Evolutionary conservation across 495 filamentous ascomycete genomes (phyloP).

Genomic region (Echria macrotheca): DNA sequence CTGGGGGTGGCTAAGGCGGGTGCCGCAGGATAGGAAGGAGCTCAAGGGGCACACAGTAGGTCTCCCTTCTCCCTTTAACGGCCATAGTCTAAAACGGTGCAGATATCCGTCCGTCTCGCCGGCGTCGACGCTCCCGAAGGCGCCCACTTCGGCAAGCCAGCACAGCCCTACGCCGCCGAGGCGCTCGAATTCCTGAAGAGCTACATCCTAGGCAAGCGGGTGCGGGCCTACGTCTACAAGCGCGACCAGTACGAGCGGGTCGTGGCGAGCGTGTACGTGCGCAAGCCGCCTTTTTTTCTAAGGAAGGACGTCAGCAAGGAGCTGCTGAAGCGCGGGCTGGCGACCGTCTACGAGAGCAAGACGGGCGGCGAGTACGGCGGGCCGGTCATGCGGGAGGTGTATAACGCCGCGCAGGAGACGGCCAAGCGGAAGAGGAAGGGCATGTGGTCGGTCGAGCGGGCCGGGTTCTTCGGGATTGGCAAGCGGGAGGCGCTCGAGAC

Average conservation of each 20-base stretch:
- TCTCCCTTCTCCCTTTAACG: constrained; percentile 4
- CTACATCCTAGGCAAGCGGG: constrained; percentile 66
- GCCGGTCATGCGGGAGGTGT: constrained; percentile 48
- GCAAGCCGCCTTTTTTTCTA: constrained; percentile 54
- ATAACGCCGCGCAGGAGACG: constrained; percentile 62
- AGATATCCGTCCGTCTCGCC: constrained; percentile 82
- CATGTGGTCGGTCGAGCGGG: constrained; percentile 56
- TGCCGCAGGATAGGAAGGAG: constrained; percentile 61
- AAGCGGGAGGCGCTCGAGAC: constrained; percentile 61
- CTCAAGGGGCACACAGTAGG: constrained; percentile 73
- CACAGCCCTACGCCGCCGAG: constrained; percentile 77
- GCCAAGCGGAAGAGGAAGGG: constrained; percentile 66
- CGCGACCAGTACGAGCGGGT: constrained; percentile 90
- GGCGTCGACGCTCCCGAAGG: constrained; percentile 90
- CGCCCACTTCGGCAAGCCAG: constrained; percentile 83
- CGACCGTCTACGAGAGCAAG: constrained; percentile 90
- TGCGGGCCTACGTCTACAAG: constrained; percentile 73
- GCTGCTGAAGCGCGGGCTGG: constrained; percentile 78
- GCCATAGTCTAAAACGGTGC: constrained; percentile 10
- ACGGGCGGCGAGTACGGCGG: constrained; percentile 81
- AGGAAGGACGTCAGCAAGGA: constrained; percentile 79
- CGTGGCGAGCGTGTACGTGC: constrained; percentile 78
- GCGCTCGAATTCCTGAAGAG: constrained; percentile 69
- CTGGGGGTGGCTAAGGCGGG: constrained; percentile 83
- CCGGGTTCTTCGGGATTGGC: constrained; percentile 20